phyloP scores from a whole-genome alignment of 768 basidiomycete genomes.

The Psilocybe cubensis region DNA sequence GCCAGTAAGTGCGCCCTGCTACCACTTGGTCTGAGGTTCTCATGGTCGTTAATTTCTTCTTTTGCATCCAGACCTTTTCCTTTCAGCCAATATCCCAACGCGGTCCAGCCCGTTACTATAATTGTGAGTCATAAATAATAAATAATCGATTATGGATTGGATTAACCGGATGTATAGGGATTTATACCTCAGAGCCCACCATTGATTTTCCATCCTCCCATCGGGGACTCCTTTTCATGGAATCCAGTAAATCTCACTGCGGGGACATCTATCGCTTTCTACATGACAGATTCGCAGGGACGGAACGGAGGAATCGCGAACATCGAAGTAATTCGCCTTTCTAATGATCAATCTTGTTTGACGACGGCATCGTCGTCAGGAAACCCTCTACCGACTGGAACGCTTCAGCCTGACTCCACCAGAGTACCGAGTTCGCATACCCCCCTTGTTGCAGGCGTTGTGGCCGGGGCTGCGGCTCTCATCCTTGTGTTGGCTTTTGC shows the following conservation, averaged over 20 bases:
- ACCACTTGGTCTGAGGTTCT: neutral
- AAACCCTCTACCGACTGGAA: constrained; percentile 4
- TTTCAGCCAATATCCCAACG: constrained; percentile 24
- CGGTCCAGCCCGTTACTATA: constrained; percentile 27
- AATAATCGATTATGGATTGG: neutral
- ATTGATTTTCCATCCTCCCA: constrained; percentile 22
- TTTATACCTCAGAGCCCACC: constrained; percentile 26
- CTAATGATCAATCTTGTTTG: constrained; percentile 26
- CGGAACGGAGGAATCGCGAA: constrained; percentile 28
- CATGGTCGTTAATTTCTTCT: neutral
- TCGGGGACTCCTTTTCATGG: constrained; percentile 26
- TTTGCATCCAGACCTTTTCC: constrained; percentile 24
- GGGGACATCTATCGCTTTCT: constrained; percentile 27
- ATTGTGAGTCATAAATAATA: constrained; percentile 19
- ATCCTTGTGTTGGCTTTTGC: neutral
- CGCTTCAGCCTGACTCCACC: neutral
- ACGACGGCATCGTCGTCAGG: neutral
- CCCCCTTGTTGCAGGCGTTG: constrained; percentile 8
- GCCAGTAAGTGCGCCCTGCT: constrained; percentile 24
- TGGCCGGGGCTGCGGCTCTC: neutral
- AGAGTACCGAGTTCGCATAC: neutral
- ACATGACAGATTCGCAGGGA: constrained; percentile 25
- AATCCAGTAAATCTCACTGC: constrained; percentile 25
- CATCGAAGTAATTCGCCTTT: constrained; percentile 21
- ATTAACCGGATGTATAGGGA: constrained; percentile 15